phyloP scores from a whole-genome alignment of 768 basidiomycete species.

The Hypholoma fasciculare region DNA sequence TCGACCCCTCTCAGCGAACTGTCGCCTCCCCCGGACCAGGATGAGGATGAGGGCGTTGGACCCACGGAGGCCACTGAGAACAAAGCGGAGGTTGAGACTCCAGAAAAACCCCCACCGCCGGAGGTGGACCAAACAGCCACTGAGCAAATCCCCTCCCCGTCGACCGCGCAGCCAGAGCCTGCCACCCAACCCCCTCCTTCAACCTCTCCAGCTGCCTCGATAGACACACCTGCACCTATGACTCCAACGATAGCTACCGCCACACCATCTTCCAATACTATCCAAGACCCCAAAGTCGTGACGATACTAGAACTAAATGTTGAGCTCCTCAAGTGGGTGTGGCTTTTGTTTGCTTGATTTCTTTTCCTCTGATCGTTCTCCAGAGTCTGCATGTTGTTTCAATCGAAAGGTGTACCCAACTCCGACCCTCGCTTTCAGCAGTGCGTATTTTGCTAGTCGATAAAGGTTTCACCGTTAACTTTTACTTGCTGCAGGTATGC shows the following conservation, averaged over 20 bases:
- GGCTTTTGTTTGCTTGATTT: background rate
- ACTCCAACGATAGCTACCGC: conserved; percentile 16
- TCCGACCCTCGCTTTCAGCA: conserved; percentile 54
- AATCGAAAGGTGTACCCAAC: conserved; percentile 46
- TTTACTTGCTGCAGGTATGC: conserved; percentile 46
- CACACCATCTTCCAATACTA: conserved; percentile 21
- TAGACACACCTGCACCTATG: conserved; percentile 8
- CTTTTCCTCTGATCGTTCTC: background rate
- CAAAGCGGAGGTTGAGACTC: background rate
- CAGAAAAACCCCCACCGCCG: conserved; percentile 3
- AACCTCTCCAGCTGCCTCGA: conserved; percentile 4
- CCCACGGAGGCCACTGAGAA: background rate
- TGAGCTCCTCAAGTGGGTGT: conserved; percentile 65
- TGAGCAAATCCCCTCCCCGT: background rate
- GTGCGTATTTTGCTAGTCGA: conserved; percentile 38
- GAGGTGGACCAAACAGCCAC: background rate
- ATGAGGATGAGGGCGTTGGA: conserved; percentile 18
- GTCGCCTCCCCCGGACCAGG: conserved; percentile 63
- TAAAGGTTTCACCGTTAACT: conserved; percentile 1
- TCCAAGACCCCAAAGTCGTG: conserved; percentile 52
- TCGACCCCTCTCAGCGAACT: conserved; percentile 80
- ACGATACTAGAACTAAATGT: conserved; percentile 67
- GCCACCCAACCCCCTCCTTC: conserved; percentile 4
- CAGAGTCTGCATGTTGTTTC: conserved; percentile 66
- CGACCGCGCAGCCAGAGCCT: conserved; percentile 4